These are phyloP conservation scores for Aschersonia sp. DNA, from an alignment of 2,329 filamentous ascomycete genomes.

Conservation along the genomic window DNA sequence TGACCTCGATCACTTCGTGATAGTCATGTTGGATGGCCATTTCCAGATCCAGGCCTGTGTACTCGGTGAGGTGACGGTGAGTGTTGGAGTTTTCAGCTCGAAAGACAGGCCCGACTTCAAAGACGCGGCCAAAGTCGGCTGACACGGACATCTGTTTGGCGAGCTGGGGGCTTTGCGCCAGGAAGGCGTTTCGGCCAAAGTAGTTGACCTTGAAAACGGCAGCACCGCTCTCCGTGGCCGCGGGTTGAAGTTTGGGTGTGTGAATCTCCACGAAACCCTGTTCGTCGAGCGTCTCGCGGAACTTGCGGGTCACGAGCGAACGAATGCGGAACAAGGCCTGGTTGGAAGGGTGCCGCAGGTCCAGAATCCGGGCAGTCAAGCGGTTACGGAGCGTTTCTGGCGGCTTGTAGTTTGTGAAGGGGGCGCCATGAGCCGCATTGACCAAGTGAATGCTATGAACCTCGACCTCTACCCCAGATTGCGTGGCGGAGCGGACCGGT, in stretches of 20 bases:
- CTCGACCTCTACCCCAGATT: slow-evolving; percentile 63
- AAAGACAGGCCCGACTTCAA: slow-evolving; percentile 62
- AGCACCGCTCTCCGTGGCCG: slow-evolving; percentile 80
- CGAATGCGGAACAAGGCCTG: slow-evolving; percentile 83
- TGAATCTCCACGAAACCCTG: slow-evolving; percentile 85
- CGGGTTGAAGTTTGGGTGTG: slow-evolving; percentile 80
- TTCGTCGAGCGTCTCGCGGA: slow-evolving; percentile 61
- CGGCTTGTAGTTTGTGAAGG: slow-evolving; percentile 45
- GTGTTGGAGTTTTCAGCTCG: slow-evolving; percentile 93
- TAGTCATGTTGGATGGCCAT: slow-evolving; percentile 87
- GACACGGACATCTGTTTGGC: slow-evolving; percentile 90
- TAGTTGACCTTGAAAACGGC: slow-evolving; percentile 89
- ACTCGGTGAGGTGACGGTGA: slow-evolving; percentile 86
- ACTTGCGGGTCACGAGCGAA: slow-evolving; percentile 64
- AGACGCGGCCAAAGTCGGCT: slow-evolving; percentile 78
- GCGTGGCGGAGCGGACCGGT: slow-evolving; percentile 58
- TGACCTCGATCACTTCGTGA: slow-evolving; percentile 66
- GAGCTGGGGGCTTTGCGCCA: slow-evolving; percentile 83
- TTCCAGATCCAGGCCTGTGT: slow-evolving; percentile 83
- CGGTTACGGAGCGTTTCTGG: slow-evolving; percentile 54
- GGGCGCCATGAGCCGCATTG: slow-evolving; percentile 31
- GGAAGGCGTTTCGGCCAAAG: slow-evolving; percentile 73
- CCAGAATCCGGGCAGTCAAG: slow-evolving; percentile 65
- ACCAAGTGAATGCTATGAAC: slow-evolving; percentile 42
- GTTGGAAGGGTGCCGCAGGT: slow-evolving; percentile 72